These are phyloP conservation scores for Whalleya microplaca DNA, from an alignment of 2,329 filamentous ascomycete genomes.

Conservation along the genomic window DNA sequence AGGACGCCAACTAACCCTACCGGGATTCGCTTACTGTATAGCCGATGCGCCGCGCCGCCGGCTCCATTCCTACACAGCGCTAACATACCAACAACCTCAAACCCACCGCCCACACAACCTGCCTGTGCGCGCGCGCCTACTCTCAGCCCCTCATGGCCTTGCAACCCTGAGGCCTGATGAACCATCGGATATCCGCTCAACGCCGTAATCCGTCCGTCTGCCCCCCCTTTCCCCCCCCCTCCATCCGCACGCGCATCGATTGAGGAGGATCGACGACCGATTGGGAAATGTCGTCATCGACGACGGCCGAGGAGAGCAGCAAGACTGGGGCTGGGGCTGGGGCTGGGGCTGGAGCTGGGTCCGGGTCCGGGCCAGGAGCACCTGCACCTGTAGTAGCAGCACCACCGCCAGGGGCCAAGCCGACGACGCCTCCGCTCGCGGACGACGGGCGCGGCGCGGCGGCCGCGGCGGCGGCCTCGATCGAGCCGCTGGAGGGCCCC, in stretches of 20 bases:
- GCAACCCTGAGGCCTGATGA: neutral
- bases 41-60: too few relatives aligned
- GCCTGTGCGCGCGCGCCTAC: too few relatives aligned
- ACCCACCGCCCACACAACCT: too few relatives aligned
- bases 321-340: slow-evolving; percentile 1
- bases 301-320: neutral
- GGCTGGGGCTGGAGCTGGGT: too few relatives aligned
- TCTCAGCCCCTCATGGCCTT: neutral
- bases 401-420: neutral
- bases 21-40: too few relatives aligned
- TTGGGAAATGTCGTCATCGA: neutral
- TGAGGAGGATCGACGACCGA: neutral
- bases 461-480: slow-evolving; percentile 1
- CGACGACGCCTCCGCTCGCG: neutral
- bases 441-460: too few relatives aligned
- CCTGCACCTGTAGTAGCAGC: too few relatives aligned
- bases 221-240: neutral
- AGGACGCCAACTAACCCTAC: too few relatives aligned
- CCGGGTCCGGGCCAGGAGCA: too few relatives aligned
- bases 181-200: neutral
- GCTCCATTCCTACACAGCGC: too few relatives aligned
- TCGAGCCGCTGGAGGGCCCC: slow-evolving; percentile 9
- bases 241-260: neutral
- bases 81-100: too few relatives aligned
- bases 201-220: neutral